Conservation (phyloP, 768 basidiomycete genomes). For the Strobilomyces dryophilus region DNA sequence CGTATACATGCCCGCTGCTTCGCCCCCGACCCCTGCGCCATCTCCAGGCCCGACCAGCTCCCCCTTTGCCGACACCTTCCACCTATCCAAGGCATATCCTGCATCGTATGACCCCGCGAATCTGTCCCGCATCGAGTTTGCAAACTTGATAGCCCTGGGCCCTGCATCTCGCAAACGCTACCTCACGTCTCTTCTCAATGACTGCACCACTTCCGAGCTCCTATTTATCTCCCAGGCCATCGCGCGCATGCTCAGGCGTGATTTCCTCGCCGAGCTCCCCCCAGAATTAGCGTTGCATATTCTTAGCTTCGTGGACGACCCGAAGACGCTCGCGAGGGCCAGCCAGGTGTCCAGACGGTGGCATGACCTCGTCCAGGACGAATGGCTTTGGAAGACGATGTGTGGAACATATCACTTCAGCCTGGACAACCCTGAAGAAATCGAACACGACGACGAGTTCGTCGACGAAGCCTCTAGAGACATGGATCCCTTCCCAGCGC, state of each 20-base stretch:
- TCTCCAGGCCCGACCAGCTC: slow-evolving; percentile 52
- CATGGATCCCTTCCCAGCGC: slow-evolving; percentile 30
- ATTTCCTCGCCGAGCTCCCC: slow-evolving; percentile 55
- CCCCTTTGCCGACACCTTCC: slow-evolving; percentile 35
- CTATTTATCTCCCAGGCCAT: slow-evolving; percentile 63
- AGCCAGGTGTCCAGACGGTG: slow-evolving; percentile 69
- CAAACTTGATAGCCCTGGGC: slow-evolving; percentile 30
- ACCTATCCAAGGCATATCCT: slow-evolving; percentile 12
- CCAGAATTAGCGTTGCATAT: slow-evolving; percentile 74
- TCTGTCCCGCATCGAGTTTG: slow-evolving; percentile 32
- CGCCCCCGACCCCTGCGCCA: slow-evolving; percentile 61
- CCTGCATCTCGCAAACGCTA: slow-evolving; percentile 46
- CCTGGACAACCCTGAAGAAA: slow-evolving; percentile 18
- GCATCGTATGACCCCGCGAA: slow-evolving; percentile 21
- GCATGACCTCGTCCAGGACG: slow-evolving; percentile 66
- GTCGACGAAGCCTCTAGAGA: slow-evolving; percentile 33
- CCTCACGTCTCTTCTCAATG: slow-evolving; percentile 45
- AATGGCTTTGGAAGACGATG: slow-evolving; percentile 77
- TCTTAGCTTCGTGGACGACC: slow-evolving; percentile 72
- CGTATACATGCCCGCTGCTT: slow-evolving; percentile 50
- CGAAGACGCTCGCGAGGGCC: slow-evolving; percentile 64
- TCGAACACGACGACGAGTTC: slow-evolving; percentile 24
- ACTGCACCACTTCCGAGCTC: slow-evolving; percentile 59
- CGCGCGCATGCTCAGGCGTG: slow-evolving; percentile 58
- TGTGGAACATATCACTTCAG: slow-evolving; percentile 55